phyloP scores from a whole-genome alignment of 306 rosid species.

The Lupinus albus region DNA sequence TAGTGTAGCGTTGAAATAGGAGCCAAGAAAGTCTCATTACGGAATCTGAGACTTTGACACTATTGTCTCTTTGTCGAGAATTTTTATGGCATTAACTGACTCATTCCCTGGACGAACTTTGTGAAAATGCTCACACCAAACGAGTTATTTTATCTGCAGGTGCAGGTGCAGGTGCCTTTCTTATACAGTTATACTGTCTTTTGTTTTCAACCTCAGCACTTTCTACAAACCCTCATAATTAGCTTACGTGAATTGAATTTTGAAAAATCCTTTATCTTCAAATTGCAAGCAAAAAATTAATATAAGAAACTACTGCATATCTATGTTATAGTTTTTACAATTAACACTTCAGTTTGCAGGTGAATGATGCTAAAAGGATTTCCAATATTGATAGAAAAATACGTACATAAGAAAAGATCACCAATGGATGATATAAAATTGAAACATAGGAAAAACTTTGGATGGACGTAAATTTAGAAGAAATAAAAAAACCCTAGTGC shows the following conservation, averaged over 20 bases:
- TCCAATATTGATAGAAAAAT: neutral
- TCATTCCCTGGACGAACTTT: slow-evolving; percentile 8
- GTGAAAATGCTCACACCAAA: neutral
- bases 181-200: neutral
- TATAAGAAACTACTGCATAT: neutral
- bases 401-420: too few relatives aligned
- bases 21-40: slow-evolving; percentile 39
- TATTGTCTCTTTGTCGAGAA: slow-evolving; percentile 69
- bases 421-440: neutral
- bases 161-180: slow-evolving; percentile 12
- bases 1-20: neutral
- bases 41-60: slow-evolving; percentile 53
- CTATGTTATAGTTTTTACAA: neutral
- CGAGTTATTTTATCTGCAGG: neutral
- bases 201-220: slow-evolving; percentile 8
- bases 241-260: neutral
- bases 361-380: neutral
- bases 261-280: neutral
- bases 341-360: neutral
- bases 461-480: neutral
- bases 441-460: neutral
- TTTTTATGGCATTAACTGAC: slow-evolving; percentile 53
- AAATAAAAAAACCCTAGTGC: neutral
- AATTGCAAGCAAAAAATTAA: neutral
- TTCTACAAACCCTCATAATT: neutral